Conservation (phyloP, 2,329 filamentous ascomycete species). For the Aureobasidium sp. region DNA sequence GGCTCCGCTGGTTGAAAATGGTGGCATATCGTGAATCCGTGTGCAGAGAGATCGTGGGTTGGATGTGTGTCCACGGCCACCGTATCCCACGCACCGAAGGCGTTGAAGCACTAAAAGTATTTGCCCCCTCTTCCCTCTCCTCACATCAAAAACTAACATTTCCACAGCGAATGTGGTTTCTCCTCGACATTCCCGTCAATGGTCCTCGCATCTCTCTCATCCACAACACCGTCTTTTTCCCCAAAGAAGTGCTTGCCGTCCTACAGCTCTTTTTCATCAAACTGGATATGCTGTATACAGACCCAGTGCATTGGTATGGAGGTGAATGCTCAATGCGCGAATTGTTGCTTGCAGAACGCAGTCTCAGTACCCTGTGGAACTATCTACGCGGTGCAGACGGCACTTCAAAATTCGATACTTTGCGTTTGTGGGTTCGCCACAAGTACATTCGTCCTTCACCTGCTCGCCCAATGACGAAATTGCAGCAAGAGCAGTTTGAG, state of each 20-base stretch:
- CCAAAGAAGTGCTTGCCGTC: constrained; percentile 52
- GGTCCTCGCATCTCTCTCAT: constrained; percentile 47
- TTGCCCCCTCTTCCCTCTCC: neutral
- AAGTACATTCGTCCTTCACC: constrained; percentile 33
- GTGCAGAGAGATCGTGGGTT: constrained; percentile 54
- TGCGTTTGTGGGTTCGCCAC: constrained; percentile 53
- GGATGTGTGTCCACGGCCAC: constrained; percentile 51
- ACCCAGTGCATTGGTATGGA: constrained; percentile 49
- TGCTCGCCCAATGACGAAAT: neutral
- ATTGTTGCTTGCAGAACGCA: constrained; percentile 37
- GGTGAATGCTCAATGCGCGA: constrained; percentile 42
- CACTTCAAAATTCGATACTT: constrained; percentile 45
- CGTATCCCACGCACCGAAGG: constrained; percentile 39
- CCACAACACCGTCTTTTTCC: constrained; percentile 46
- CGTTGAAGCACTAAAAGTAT: constrained; percentile 20
- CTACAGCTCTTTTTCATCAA: constrained; percentile 62
- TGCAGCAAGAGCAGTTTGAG: constrained; percentile 18
- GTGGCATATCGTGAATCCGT: constrained; percentile 50
- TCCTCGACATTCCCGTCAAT: constrained; percentile 59
- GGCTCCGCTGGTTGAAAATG: constrained; percentile 61
- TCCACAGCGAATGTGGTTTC: constrained; percentile 59
- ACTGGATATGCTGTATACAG: constrained; percentile 59
- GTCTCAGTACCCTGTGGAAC: constrained; percentile 41
- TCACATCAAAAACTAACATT: neutral
- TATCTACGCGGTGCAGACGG: constrained; percentile 51